phyloP scores from a whole-genome alignment of 768 basidiomycete species.

The Tulasnella sp. region DNA sequence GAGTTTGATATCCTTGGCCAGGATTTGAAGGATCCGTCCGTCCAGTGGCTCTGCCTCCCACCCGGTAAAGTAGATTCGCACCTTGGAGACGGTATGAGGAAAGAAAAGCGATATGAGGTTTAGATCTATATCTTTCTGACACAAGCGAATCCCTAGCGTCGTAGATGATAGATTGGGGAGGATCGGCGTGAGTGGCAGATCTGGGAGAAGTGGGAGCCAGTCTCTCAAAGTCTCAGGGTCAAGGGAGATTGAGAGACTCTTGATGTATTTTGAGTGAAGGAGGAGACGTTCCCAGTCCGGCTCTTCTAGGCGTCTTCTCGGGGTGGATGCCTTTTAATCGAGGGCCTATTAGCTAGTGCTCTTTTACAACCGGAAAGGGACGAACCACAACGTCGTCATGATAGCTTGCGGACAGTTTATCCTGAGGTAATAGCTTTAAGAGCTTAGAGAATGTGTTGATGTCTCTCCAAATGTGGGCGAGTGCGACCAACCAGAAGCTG shows the following conservation, averaged over 20 bases:
- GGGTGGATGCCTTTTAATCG: not conserved
- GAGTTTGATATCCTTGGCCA: not conserved
- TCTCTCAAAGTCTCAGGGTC: not conserved
- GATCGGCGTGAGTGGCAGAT: not conserved
- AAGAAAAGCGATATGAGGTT: not conserved
- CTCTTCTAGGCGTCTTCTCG: not conserved
- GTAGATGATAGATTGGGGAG: not conserved
- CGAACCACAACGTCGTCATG: not conserved
- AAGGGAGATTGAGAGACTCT: not conserved
- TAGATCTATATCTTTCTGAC: fast-evolving
- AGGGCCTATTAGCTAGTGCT: not conserved
- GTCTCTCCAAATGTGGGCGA: not conserved
- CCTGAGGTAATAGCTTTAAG: not conserved
- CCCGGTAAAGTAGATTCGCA: not conserved
- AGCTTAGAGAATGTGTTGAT: not conserved
- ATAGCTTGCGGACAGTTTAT: not conserved
- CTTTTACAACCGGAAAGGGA: too few relatives aligned
- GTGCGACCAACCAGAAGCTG: not conserved
- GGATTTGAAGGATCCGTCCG: not conserved
- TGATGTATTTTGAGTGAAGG: not conserved
- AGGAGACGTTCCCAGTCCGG: not conserved
- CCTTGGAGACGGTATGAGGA: not conserved
- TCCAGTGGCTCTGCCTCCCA: too few relatives aligned
- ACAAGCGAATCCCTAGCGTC: too few relatives aligned
- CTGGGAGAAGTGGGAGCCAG: not conserved